A percentile compares a stretch with the other conserved stretches of the same genome.
Conservation (phyloP, 2,329 filamentous ascomycete genomes). For the Dactylellina leptospora region DNA sequence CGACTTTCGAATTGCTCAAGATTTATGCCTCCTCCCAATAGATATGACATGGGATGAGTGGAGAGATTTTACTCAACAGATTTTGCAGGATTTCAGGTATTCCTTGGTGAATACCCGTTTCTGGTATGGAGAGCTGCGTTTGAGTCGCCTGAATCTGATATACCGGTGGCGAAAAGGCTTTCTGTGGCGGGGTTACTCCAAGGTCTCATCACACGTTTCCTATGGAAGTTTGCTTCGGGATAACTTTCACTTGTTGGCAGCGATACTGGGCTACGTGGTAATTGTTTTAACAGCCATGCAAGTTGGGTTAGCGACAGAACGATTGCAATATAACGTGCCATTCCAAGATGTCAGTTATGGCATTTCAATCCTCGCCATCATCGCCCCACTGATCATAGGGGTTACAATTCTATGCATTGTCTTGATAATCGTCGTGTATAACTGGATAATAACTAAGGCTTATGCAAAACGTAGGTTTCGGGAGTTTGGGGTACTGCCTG, state of each 20-base stretch:
- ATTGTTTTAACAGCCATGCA: slow-evolving; percentile 66
- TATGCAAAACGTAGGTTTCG: slow-evolving; percentile 41
- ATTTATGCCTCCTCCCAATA: slow-evolving; percentile 58
- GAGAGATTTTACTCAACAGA: slow-evolving; percentile 58
- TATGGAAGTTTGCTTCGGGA: slow-evolving; percentile 63
- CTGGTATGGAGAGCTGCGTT: slow-evolving; percentile 62
- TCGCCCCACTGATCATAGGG: slow-evolving; percentile 38
- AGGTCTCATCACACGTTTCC: slow-evolving; percentile 53
- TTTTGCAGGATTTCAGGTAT: slow-evolving; percentile 59
- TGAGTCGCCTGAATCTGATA: slow-evolving; percentile 63
- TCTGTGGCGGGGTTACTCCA: slow-evolving; percentile 56
- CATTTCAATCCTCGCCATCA: slow-evolving; percentile 55
- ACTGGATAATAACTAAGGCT: slow-evolving; percentile 31
- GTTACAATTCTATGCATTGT: slow-evolving; percentile 29
- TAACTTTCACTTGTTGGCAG: slow-evolving; percentile 62
- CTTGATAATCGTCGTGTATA: slow-evolving; percentile 40
- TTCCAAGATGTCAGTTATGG: slow-evolving; percentile 57
- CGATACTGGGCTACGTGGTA: slow-evolving; percentile 62
- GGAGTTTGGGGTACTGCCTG: slow-evolving; percentile 33
- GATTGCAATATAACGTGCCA: slow-evolving; percentile 54
- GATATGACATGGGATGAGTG: slow-evolving; percentile 61
- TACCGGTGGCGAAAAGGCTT: slow-evolving; percentile 58
- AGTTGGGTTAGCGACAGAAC: slow-evolving; percentile 62
- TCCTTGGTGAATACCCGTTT: slow-evolving; percentile 60
- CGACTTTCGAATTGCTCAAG: slow-evolving; percentile 60